A percentile compares a stretch with the other conserved stretches of the same genome.
Evolutionary conservation across 108 stramenopile genomes (phyloP).

Genomic region (Asterionellopsis glacialis): DNA sequence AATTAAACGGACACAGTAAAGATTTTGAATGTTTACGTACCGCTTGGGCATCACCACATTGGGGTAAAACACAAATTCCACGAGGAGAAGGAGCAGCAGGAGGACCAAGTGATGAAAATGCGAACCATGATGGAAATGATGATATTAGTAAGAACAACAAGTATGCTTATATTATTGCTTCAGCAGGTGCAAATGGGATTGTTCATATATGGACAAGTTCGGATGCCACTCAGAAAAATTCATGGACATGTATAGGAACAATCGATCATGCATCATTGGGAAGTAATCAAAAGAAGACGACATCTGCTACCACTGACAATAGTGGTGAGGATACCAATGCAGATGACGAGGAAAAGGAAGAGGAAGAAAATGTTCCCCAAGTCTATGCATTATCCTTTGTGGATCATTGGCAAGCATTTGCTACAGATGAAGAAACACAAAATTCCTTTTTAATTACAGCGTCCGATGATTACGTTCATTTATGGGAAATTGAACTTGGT

Average conservation of each 20-base stretch:
- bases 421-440: constrained; percentile 8
- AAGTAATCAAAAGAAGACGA: background rate
- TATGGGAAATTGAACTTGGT: constrained; percentile 50
- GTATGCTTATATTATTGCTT: constrained; percentile 18
- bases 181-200: constrained; percentile 47
- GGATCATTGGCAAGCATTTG: constrained; percentile 43
- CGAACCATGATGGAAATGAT: too few species aligned
- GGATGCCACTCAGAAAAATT: background rate
- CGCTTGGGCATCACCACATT: constrained; percentile 41
- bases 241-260: constrained; percentile 27
- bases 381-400: constrained; percentile 79
- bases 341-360: constrained; percentile 11
- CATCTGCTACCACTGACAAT: too few species aligned
- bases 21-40: constrained; percentile 77
- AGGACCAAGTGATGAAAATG: too few species aligned
- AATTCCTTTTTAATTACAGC: constrained; percentile 63
- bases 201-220: constrained; percentile 32
- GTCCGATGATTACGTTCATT: constrained; percentile 72
- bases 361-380: constrained; percentile 65
- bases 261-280: constrained; percentile 31
- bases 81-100: too few species aligned
- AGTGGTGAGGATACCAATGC: constrained; percentile 1
- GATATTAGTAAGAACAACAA: too few species aligned
- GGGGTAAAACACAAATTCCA: too few species aligned
- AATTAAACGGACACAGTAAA: constrained; percentile 43